phyloP scores from a whole-genome alignment of 495 filamentous ascomycete species.

The Penicillium soppii region DNA sequence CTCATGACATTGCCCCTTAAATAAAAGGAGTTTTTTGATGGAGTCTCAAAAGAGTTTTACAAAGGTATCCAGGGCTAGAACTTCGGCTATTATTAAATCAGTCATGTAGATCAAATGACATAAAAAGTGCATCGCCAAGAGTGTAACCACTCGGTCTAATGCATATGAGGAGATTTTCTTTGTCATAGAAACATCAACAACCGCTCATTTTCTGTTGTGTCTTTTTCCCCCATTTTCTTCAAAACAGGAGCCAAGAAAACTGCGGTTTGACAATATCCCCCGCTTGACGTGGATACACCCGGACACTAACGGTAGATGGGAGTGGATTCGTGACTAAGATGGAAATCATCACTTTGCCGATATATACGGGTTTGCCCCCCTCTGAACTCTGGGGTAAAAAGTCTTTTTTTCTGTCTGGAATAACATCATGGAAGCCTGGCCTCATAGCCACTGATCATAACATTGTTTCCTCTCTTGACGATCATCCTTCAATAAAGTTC shows the following conservation, averaged over 20 bases:
- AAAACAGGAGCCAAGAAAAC: not conserved
- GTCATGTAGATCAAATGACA: conserved; percentile 9
- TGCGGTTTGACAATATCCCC: not conserved
- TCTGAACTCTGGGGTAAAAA: conserved; percentile 24
- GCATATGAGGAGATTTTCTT: conserved; percentile 6
- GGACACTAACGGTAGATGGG: no score
- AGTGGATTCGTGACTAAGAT: conserved; percentile 8
- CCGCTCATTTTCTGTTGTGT: not conserved
- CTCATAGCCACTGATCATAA: not conserved
- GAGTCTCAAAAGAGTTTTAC: no score
- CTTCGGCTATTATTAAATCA: not conserved
- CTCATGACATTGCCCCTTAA: not conserved
- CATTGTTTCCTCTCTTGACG: not conserved
- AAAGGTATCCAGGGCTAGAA: no score
- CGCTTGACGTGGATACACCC: not conserved
- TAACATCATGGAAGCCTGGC: not conserved
- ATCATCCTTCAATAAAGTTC: no score
- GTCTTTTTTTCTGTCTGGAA: not conserved
- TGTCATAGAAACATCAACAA: conserved; percentile 9
- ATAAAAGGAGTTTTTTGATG: no score
- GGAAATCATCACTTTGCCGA: not conserved
- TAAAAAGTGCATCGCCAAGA: conserved; percentile 5
- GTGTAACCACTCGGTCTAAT: not conserved
- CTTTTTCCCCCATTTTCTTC: not conserved
- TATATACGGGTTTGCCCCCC: conserved; percentile 13